A percentile compares a stretch with the other conserved stretches of the same genome.
Evolutionary conservation across 495 filamentous ascomycete species (phyloP).

Genomic region (Letharia lupina): DNA sequence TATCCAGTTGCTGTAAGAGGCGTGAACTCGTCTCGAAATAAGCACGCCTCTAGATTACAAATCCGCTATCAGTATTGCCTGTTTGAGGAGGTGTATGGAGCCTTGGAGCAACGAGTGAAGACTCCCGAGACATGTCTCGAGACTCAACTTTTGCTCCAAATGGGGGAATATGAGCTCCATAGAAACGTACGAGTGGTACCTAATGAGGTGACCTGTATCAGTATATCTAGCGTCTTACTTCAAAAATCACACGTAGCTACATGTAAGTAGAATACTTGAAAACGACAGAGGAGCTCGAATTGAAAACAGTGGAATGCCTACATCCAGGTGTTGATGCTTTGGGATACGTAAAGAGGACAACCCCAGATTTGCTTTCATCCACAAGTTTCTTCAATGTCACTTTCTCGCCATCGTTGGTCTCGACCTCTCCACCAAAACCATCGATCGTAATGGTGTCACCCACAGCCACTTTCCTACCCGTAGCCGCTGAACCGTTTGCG

Average conservation of each 20-base stretch:
- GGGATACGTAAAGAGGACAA: constrained; percentile 92
- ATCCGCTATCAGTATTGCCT: too few species aligned
- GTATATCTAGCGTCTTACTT: not conserved
- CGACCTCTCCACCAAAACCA: constrained; percentile 71
- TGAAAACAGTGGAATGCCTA: constrained; percentile 43
- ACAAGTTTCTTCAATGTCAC: constrained; percentile 71
- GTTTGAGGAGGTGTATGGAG: too few species aligned
- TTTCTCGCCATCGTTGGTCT: constrained; percentile 72
- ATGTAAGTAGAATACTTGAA: not conserved
- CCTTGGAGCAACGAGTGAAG: too few species aligned
- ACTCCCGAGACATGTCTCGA: too few species aligned
- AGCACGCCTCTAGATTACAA: constrained; percentile 53
- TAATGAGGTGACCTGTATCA: constrained; percentile 28
- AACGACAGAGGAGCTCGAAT: not conserved
- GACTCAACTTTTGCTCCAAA: too few species aligned
- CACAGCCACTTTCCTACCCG: constrained; percentile 17
- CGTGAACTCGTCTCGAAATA: constrained; percentile 79
- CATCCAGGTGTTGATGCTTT: constrained; percentile 92
- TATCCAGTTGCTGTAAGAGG: constrained; percentile 71
- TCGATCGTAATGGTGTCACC: constrained; percentile 55
- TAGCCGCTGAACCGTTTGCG: constrained; percentile 26
- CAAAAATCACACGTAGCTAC: not conserved
- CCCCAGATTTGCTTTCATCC: constrained; percentile 71
- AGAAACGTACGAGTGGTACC: constrained; percentile 56
- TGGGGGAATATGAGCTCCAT: too few species aligned